Evolutionary conservation across 495 filamentous ascomycete species (phyloP), one percentile per base, ranked within the genome.

Genomic region (Daldinia vernicosa): DNA sequence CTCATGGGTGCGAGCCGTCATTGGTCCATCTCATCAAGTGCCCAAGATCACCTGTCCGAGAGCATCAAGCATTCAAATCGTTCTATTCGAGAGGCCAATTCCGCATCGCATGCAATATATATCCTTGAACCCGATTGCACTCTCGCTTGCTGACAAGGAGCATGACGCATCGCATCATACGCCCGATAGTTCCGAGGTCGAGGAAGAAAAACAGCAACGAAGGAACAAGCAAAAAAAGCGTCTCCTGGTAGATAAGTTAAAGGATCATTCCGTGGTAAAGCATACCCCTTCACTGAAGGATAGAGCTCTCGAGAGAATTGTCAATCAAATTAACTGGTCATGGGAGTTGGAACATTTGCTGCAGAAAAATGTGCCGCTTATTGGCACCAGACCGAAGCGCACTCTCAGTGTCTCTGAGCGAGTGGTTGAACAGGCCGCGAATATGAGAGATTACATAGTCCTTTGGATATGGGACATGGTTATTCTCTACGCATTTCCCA

Each of bases 311-410:
- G 87, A 89, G 12, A 89, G 87, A 28, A 95, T 98, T 61, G 86
- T 98, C 65, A 94, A 95, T 74, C 95, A 99, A 78, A 90, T 98
- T 75, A 99, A 99, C 76, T 98, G 95, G 82, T 92, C 95, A 1
- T 93, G 90, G 80, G 95, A 99, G 75, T 84, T 98, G 70, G 89
- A 92, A 43, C 84, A 89, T 65, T 81, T 98, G 43, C 86, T 98
- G 63, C 91, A 94, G 70, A 93, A 90, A 72, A 99, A 99, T 69
- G 91, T 93, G 53, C 88, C 89, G 32, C 84, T 96, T 5, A 88
- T 98, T 37, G 90, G 93, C 0, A 87, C 89, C 17, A 90, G 96
- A 4, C 87, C 88, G 14, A 93, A 94, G 80, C 87, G 95, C 60
- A 92, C 87, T 50, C 86, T 97, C 69, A 98, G 95, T 76, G 96